These are phyloP conservation scores for Psilocybe azurescens DNA, from an alignment of 768 basidiomycete species.

Conservation along the genomic window DNA sequence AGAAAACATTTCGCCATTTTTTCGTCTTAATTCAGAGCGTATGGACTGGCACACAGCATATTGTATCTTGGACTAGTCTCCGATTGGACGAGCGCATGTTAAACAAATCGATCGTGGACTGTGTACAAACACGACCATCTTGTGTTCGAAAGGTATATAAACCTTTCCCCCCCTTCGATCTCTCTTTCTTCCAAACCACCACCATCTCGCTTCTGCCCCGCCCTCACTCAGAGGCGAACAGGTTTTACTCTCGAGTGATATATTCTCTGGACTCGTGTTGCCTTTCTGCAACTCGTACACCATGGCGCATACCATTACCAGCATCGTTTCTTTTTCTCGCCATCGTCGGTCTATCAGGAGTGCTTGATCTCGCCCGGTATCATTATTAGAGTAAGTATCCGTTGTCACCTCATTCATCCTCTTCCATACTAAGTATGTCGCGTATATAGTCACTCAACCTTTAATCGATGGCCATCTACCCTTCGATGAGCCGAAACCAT, in stretches of 20 bases:
- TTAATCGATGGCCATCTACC: no score
- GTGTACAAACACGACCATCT: background rate
- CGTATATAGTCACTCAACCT: background rate
- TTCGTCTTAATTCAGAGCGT: background rate
- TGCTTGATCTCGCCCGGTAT: no score
- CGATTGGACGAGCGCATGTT: background rate
- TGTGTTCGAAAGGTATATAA: background rate
- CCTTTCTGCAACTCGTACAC: background rate
- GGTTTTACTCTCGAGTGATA: background rate
- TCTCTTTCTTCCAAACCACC: background rate
- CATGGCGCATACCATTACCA: no score
- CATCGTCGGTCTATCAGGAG: no score
- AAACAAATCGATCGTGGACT: background rate
- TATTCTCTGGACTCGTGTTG: background rate
- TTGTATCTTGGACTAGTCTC: background rate
- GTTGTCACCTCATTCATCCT: background rate
- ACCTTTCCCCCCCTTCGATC: background rate
- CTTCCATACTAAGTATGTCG: background rate
- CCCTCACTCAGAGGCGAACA: background rate
- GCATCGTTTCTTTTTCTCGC: no score
- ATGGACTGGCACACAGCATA: background rate
- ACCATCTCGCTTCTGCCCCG: background rate
- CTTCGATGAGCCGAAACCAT: no score
- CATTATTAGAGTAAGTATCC: no score
- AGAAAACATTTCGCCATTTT: background rate